Base-by-base conservation (phyloP, 2,329 filamentous ascomycete genomes). In the Chaetomium globosum region DNA sequence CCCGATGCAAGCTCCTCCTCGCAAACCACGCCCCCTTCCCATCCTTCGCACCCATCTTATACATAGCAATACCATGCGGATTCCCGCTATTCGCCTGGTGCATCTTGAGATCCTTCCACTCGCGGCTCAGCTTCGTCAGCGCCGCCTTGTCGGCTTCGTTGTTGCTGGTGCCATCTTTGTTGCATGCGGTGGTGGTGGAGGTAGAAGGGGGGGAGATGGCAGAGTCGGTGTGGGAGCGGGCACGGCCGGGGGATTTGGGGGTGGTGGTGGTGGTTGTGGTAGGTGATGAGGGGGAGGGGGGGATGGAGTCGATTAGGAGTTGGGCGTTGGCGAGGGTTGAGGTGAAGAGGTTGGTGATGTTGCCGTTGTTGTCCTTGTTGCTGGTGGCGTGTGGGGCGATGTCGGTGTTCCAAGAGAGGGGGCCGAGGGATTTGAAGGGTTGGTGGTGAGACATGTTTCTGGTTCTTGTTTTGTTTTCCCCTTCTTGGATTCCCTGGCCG, bases 1-100 rank as follows among this genome's bases (percentile, higher is more conserved):
- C 90, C 16, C 33, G 21, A 73, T 97, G 93, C 23, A 96, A 82
- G 74, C 92, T 96, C 57, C 90, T 82, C 63, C 94, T 82, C 28
- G 92, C 92, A 77, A 97, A 98, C 94, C 94, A 98, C 8, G 90
- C 83, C 2, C 93, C 94, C 69, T 89, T 89, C 46, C 92, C 88
- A 76, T 98, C 94, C 71, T 91, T 89, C 2, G 89, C 86, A 0
- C 83, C 80, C 66, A 95, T 83, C 76, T 96, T 96, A 79, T 90
- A 97, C 28, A 97, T 87, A 63, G 82, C 83, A 67, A 97, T 88
- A 0, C 84, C 87, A 9, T 92, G 80, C 0, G 92, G 90, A 73
- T 96, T 59, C 4, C 19, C 26, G 36, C 7, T 13, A 2, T 16
- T 33, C 43, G 4, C 28, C n/a, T 31, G 19, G 85, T 54, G 77